Base-by-base conservation (phyloP, 345 rosid species). In the Melaleuca alternifolia region DNA sequence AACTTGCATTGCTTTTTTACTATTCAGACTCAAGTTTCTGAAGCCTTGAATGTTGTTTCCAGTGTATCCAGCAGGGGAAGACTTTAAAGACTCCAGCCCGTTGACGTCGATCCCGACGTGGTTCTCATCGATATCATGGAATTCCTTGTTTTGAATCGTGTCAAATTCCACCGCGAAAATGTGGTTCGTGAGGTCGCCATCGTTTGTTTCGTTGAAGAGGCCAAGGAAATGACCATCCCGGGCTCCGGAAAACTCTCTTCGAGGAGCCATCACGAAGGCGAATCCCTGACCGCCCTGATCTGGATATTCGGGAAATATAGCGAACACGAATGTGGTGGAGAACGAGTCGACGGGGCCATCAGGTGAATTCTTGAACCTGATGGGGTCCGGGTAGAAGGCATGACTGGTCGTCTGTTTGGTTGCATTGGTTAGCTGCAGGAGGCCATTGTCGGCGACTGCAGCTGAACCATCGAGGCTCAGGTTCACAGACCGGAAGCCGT, bases 61-160 rank as follows among this genome's bases (percentile, higher is more conserved):
- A 33, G 87, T 33, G 83, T 94, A 95, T 50, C 88, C 92, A 2
- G 95, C 94, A 20, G 92, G 59, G 65, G 75, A 59, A 51, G 94
- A 89, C 37, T 0, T 20, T 15, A 33, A 76, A 5, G 96, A 95
- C 24, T 18, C 56, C 88, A 92, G 20, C 15, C 92, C 88, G 65
- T 91, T 92, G 75, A 95, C 87, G 56, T 95, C 93, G 84, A 95
- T 91, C 24, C 95, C 95, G 20, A 95, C 92, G 87, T 93, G 96
- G 57, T 93, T 94, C 44, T 85, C 91, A 48, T 91, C 48, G 33
- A 91, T 89, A 53, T 92, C 92, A 13, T 89, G 85, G n/a, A 91
- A 88, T 87, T 92, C 94, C 2, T 54, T 61, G 83, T 79, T 90
- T 83, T 50, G 57, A 14, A 92, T 85, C 1, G 89, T 91, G 85